Base-by-base conservation (phyloP, 306 rosid species). In the Biancaea sappan region DNA sequence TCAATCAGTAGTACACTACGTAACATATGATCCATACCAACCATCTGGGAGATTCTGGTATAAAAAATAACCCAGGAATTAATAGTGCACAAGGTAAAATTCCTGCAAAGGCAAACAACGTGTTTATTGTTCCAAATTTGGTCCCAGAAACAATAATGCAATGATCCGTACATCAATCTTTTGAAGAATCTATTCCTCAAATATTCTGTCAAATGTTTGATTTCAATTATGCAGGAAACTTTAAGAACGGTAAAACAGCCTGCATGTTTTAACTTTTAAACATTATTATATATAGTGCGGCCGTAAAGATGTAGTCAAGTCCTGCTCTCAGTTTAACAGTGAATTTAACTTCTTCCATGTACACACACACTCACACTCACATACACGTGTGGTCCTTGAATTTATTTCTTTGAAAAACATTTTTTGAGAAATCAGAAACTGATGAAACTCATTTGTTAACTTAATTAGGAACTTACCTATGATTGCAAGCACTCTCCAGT, bases 41-140 rank as follows among this genome's bases (percentile, higher is more conserved):
- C 97, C 97, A 92, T 72, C 97, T 85, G 52, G 97, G 97, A 70
- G 97, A 92, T 77, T 92, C 97, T 40, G 96, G 97, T 71, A 92
- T 83, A 83, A 92, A 92, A 88, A 92, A 92, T 73, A 92, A 75
- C 52, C 93, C 97, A 43, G 96, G 96, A 25, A 89, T 88, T 69
- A 92, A 77, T 51, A 89, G n/a, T 64, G 93, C 80, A 82, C 97
- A 89, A 16, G 97, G 97, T 80, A 92, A 88, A 80, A 85, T 69
- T 78, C 97, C 97, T 92, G 96, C 80, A 82, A 41, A n/a, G 41
- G 44, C 63, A 69, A 37, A 63, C 47, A 74, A 56, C 14, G 59
- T 26, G 51, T 43, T 43, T 15, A 34, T 9, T 68, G 31, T 35
- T 35, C 62, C 11, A 29, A 53, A 52, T 32, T 72, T 51, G 28